Conservation (phyloP, 2,329 filamentous ascomycete genomes). For the Colletotrichum higginsianum region DNA sequence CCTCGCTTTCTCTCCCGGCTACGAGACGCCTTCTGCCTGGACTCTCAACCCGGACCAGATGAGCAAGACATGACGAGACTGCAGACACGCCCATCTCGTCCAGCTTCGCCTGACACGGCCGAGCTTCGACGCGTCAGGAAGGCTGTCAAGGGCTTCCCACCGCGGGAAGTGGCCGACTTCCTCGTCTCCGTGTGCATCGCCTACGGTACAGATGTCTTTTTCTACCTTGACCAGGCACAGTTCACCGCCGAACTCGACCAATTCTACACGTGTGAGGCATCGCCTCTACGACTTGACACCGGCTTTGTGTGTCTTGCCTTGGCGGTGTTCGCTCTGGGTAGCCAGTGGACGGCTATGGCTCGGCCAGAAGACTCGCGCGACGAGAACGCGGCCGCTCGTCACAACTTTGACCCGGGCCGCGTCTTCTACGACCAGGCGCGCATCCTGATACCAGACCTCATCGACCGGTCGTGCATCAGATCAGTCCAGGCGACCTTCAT, state of each 20-base stretch:
- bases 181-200: conserved; percentile 49
- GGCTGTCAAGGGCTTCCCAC: conserved; percentile 47
- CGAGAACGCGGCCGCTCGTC: conserved; percentile 15
- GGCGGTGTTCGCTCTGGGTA: conserved; percentile 50
- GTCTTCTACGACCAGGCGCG: conserved; percentile 51
- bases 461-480: conserved; percentile 50
- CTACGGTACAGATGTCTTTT: conserved; percentile 48
- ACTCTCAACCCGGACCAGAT: conserved; percentile 41
- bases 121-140: conserved; percentile 45
- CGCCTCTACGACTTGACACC: conserved; percentile 44
- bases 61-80: conserved; percentile 45
- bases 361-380: conserved; percentile 43
- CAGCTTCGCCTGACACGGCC: conserved; percentile 34
- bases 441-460: conserved; percentile 51
- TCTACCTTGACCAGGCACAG: conserved; percentile 50
- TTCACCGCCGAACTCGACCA: conserved; percentile 46
- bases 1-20: conserved; percentile 47
- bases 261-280: conserved; percentile 46
- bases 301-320: conserved; percentile 49
- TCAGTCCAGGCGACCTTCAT: conserved; percentile 53
- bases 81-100: conserved; percentile 42
- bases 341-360: conserved; percentile 53
- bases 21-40: conserved; percentile 49
- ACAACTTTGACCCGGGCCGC: conserved; percentile 48
- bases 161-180: conserved; percentile 48